Conservation (phyloP, 2,329 filamentous ascomycete species). For the Alternaria angustiovoidea region DNA sequence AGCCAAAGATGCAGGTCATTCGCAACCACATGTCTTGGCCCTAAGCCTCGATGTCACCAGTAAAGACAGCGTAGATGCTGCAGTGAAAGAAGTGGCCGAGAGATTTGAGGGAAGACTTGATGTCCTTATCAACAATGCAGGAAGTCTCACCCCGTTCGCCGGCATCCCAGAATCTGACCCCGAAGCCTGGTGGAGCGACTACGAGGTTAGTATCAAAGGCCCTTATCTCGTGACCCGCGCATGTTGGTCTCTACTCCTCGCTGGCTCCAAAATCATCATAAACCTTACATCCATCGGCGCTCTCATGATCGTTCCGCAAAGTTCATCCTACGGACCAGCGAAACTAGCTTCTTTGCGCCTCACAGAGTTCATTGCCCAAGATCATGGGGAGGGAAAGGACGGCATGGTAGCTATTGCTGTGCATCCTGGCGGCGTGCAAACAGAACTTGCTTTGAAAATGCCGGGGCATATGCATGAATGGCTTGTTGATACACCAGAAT, state of each 20-base stretch:
- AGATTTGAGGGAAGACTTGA: slow-evolving; percentile 45
- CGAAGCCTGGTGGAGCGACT: slow-evolving; percentile 54
- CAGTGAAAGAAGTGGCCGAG: slow-evolving; percentile 43
- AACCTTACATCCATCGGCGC: slow-evolving; percentile 58
- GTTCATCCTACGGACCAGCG: slow-evolving; percentile 54
- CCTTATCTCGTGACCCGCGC: slow-evolving; percentile 55
- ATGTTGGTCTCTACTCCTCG: slow-evolving; percentile 57
- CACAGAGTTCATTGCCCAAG: slow-evolving; percentile 58
- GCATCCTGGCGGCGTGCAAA: slow-evolving; percentile 38
- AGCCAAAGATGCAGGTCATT: slow-evolving; percentile 43
- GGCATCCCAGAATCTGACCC: slow-evolving; percentile 49
- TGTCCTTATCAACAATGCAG: slow-evolving; percentile 60
- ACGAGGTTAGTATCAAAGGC: slow-evolving; percentile 60
- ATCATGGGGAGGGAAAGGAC: slow-evolving; percentile 38
- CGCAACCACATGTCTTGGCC: slow-evolving; percentile 47
- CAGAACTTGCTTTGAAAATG: slow-evolving; percentile 16
- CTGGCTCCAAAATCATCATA: slow-evolving; percentile 48
- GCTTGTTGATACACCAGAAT: slow-evolving; percentile 33
- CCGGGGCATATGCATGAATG: slow-evolving; percentile 13
- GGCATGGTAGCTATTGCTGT: slow-evolving; percentile 30
- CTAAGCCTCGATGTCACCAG: slow-evolving; percentile 57
- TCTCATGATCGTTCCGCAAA: slow-evolving; percentile 11
- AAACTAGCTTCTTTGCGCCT: slow-evolving; percentile 62
- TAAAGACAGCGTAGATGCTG: slow-evolving; percentile 48
- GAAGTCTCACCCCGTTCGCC: slow-evolving; percentile 41